phyloP scores from a whole-genome alignment of 2,329 filamentous ascomycete genomes.

The Neofusicoccum sp. region DNA sequence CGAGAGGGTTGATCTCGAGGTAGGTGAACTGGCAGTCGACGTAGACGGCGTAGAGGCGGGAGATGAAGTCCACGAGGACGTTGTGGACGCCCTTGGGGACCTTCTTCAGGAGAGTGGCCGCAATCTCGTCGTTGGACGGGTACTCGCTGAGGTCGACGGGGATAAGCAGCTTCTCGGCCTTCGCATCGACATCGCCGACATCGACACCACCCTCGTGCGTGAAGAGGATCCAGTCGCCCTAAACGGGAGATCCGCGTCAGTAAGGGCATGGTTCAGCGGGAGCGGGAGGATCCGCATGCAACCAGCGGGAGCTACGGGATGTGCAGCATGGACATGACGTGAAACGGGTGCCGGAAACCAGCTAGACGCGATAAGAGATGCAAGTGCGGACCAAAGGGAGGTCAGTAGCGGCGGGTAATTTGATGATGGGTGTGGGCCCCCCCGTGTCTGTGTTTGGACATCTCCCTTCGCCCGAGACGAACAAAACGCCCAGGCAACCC shows the following conservation, averaged over 20 bases:
- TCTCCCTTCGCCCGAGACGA: constrained; percentile 43
- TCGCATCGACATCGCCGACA: constrained; percentile 97
- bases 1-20: constrained; percentile 98
- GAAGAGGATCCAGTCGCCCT: constrained; percentile 99
- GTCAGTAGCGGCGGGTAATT: constrained; percentile 11
- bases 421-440: constrained; percentile 21
- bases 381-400: constrained; percentile 22
- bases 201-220: constrained; percentile 99
- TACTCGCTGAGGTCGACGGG: constrained; percentile 94
- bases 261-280: not conserved
- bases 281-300: constrained; percentile 15
- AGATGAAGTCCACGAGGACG: constrained; percentile 98
- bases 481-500: constrained; percentile 33
- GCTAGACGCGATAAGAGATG: constrained; percentile 21
- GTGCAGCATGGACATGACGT: constrained; percentile 13
- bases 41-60: constrained; percentile 96
- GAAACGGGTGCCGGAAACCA: not conserved
- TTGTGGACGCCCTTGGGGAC: constrained; percentile 96
- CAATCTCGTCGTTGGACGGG: constrained; percentile 95
- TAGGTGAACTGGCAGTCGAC: constrained; percentile 99
- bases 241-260: constrained; percentile 27
- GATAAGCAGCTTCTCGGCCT: constrained; percentile 98
- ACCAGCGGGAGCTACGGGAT: constrained; percentile 18
- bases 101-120: constrained; percentile 81
- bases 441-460: constrained; percentile 23